Evolutionary conservation across 129 eudicot genomes (phyloP), one percentile per base, ranked within the genome.

Genomic region (Escallonia rubra): DNA sequence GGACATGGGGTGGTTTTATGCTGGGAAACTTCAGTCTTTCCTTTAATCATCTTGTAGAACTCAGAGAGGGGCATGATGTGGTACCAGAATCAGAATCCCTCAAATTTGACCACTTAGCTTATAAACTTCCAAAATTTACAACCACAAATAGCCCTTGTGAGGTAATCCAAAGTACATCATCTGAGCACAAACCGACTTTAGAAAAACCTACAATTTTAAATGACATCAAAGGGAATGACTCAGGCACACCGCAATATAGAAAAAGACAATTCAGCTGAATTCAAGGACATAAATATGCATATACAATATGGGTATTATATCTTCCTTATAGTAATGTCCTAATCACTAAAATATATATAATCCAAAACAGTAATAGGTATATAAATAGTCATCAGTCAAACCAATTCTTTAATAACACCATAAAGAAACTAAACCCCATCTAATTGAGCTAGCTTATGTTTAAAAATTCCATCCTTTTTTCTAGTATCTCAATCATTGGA

Each of bases 61-160:
- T 94, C 99, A 13, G 96, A 83, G 50, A 94, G 87, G 78, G 99
- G 97, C 99, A 94, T 94, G 66, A 48, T 77, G 65, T 23, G 34
- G 34, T 23, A 23, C 34, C 34, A 23, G 34, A 23, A 59, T 53
- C 66, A 41, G 61, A 56, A 67, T 67, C 68, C 64, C 72, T 78
- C 75, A 57, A 76, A 65, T 47, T 52, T 13, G 7, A 43, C 53
- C 67, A 60, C 50, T 14, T 44, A 40, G 50, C 54, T 61, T 7
- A 61, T 61, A 50, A 41, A 51, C 51, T 51, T 61, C 79, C n/a
- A 59, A 76, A 39, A 68, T 67, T 64, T 74, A 71, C 70, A 47
- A 55, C 44, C 64, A 23, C 40, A 61, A 72, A 72, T 45, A 65
- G 57, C 64, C 61, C 70, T 45, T 64, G 23, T 41, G 64, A 49